These are phyloP conservation scores for Rhododendron kiyosumense DNA, from an alignment of 148 eudicot genomes.

Conservation along the genomic window DNA sequence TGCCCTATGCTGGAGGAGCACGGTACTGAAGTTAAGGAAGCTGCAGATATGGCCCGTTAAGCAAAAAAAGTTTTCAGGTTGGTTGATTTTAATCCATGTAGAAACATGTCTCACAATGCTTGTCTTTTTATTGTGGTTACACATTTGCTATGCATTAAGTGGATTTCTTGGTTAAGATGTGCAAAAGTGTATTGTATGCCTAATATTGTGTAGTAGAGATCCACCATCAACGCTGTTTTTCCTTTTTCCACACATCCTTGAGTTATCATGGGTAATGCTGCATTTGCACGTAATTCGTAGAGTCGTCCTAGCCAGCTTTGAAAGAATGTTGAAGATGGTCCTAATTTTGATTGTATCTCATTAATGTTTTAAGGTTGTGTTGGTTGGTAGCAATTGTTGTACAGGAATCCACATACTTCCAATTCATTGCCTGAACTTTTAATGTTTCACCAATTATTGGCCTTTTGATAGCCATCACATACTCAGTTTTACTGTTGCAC, in stretches of 20 bases:
- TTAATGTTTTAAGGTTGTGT: neutral
- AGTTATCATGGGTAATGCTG: neutral
- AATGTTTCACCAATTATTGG: neutral
- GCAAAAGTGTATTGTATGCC: neutral
- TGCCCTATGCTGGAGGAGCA: constrained; percentile 27
- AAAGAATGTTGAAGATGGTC: neutral
- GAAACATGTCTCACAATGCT: neutral
- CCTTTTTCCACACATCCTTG: neutral
- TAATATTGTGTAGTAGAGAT: neutral
- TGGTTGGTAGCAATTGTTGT: neutral
- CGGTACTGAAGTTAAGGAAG: constrained; percentile 14
- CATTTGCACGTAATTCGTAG: neutral
- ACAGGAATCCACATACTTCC: neutral
- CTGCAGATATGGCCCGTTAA: constrained; percentile 20
- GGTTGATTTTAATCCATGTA: neutral
- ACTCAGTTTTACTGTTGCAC: neutral
- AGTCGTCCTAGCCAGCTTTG: neutral
- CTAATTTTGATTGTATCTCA: neutral
- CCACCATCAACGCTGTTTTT: neutral
- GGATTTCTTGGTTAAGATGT: neutral
- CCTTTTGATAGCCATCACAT: neutral
- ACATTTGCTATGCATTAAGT: neutral
- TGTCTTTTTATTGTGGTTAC: neutral
- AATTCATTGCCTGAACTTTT: neutral
- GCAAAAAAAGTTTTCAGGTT: constrained; percentile 8